Base-by-base conservation (phyloP, 768 basidiomycete species). In the Cystobasidiopsis lactophilus region DNA sequence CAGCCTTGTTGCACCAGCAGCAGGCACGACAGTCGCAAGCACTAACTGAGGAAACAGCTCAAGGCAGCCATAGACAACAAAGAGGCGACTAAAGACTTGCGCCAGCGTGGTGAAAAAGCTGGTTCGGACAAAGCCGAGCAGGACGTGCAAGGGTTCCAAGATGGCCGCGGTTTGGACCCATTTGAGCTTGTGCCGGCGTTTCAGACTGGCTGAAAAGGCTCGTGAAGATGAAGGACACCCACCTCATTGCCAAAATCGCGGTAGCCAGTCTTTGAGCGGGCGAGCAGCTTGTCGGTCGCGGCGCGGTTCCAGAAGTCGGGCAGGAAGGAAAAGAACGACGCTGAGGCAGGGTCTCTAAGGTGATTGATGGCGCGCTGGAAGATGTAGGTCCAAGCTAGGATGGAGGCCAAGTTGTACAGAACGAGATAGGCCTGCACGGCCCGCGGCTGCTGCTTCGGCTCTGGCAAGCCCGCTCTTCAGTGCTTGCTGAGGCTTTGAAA, bases 41-140 rank as follows among this genome's bases (percentile, higher is more conserved):
- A 75, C 61, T 57, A 84, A 83, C 56, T 69, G 65, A 0, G 72
- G 70, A 60, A 78, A 82, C 46, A 72, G 71, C 52, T 77, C 73
- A 0, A 76, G 74, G 53, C 95, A 73, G 21, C 77, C 82, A 86
- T 85, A 95, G 2, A 95, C 77, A 40, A 85, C 70, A 66, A 79
- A 78, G 3, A 95, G 70, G 38, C 86, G 71, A 57, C 80, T 82
- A 0, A 77, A 73, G 37, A 91, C 85, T 66, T 93, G 86, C 59
- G 78, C 74, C 4, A 69, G 63, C 0, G 85, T 86, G 0, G 85
- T 86, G 14, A 70, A 13, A 84, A 63, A 7, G 82, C 79, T 52
- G 78, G 81, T 47, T 24, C 79, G 70, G 41, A 95, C 91, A 72
- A 78, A 77, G 0, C 86, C 78, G 5, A 85, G 60, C 5, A 79